These are phyloP conservation scores for Oenanthe javanica DNA, from an alignment of 140 eudicot genomes.

Conservation along the genomic window DNA sequence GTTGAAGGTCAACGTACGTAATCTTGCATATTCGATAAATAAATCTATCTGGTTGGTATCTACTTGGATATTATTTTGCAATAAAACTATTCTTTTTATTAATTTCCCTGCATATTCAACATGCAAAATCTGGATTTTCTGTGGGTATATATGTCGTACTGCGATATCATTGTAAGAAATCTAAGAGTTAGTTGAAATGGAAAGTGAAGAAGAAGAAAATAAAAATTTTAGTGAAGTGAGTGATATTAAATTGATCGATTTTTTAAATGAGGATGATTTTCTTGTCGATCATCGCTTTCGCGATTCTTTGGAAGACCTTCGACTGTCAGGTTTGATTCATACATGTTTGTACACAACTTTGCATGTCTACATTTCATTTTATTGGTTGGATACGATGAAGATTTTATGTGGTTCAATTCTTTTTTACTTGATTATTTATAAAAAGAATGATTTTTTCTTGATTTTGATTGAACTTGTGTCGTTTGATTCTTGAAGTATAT, in stretches of 20 bases:
- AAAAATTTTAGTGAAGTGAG: conserved; percentile 9
- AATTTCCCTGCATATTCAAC: not conserved
- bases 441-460: not conserved
- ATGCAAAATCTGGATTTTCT: not conserved
- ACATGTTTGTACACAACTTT: not conserved
- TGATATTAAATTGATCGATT: conserved; percentile 27
- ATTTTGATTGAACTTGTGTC: not conserved
- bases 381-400: not conserved
- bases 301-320: conserved; percentile 40
- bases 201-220: conserved; percentile 2
- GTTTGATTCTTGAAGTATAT: not conserved
- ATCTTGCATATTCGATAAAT: not conserved
- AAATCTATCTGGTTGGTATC: not conserved
- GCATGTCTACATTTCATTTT: not conserved
- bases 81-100: not conserved
- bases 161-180: not conserved
- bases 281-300: conserved; percentile 35
- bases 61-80: not conserved
- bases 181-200: not conserved
- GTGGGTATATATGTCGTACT: not conserved
- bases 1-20: too few relatives aligned
- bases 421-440: not conserved
- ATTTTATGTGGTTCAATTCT: not conserved
- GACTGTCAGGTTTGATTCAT: conserved; percentile 32
- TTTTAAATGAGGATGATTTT: conserved; percentile 37